Base-by-base conservation (phyloP, 768 basidiomycete genomes). In the Lactarius trivialis region DNA sequence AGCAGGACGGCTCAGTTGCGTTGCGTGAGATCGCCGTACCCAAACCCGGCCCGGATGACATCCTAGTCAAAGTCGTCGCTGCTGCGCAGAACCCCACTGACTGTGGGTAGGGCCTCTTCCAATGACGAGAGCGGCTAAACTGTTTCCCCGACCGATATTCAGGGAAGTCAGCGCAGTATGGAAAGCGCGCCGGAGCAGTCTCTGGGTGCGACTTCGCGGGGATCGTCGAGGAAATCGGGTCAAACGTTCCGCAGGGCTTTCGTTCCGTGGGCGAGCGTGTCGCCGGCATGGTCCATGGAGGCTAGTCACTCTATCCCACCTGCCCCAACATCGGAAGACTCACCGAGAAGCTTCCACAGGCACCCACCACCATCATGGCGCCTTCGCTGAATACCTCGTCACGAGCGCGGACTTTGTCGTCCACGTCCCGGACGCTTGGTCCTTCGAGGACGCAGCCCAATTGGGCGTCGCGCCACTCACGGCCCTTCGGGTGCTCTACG, bases 41-140 rank as follows among this genome's bases (percentile, higher is more conserved):
- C 21, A 58, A 65, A 41, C 56, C 64, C 41, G 61, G 64, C 11
- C 51, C 52, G 8, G 33, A 51, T 30, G 64, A 65, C 28, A 58
- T 65, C 24, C 45, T 65, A 2, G 56, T 65, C 53, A 65, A 65
- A 32, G 37, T 67, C 67, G 75, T 19, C 75, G 76, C 55, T 70
- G 78, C 56, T 73, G 74, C 45, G 61, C 68, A 58, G 70, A 69
- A 67, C 65, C 68, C 37, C 67, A 71, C 64, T 68, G 67, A 68
- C 68, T 34, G 61, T 67, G 59, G 41, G 58, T 30, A 11, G 70
- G 71, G 58, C 63, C 70, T 14, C 17, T 24, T 7, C 26, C n/a
- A 7, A 6, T 30, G 21, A 14, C 11, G 6, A 14, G 45, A 48
- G 21, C 45, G 45, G 12, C n/a, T 6, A 14, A 17, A 24, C 3